Base-by-base conservation (phyloP, 1,284 basidiomycete species). In the Phellopilus nigrolimitatus region DNA sequence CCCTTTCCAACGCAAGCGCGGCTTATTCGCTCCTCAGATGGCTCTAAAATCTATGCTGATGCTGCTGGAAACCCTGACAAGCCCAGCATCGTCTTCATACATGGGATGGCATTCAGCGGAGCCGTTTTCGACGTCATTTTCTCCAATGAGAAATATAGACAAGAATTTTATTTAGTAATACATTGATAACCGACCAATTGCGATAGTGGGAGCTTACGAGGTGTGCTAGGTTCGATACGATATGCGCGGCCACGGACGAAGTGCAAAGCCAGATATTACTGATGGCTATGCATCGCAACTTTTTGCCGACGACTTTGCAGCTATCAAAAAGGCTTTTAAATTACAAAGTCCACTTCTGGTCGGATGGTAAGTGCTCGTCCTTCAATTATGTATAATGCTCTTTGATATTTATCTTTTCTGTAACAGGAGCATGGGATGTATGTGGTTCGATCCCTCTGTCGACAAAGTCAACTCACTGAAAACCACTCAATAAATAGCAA, bases 321-420 rank as follows among this genome's bases (percentile, higher is more conserved):
- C 42, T 34, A 31, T 54, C 13, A 25, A 37, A 27, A 39, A 43
- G n/a, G 41, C 40, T 6, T 49, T 49, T 39, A 56, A 58, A 5
- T 50, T 72, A 47, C 49, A 51, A 19, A 65, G 60, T 51, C 69
- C 71, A n/a, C 65, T 68, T 53, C 59, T 70, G 25, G 56, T 66
- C 9, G 49, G 41, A 7, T 51, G 49, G 42, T 44, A 28, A 25
- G 30, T 45, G n/a, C n/a, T n/a, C n/a, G 31, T n/a, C 8, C 25
- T 15, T 39, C 9, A 12, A 4, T n/a, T 39, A 2, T 22, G 7
- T 34, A 31, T 24, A 28, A 4, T 17, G 7, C 27, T 17, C 22
- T 4, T 13, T 21, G 25, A n/a, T 27, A 27, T 4, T 9, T n/a
- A 10, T 27, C 5, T 25, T 39, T n/a, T 17, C 19, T 7, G n/a